Evolutionary conservation across 148 eudicot species (phyloP), one percentile per base, ranked within the genome.

Genomic region (Chenopodium suecicum): DNA sequence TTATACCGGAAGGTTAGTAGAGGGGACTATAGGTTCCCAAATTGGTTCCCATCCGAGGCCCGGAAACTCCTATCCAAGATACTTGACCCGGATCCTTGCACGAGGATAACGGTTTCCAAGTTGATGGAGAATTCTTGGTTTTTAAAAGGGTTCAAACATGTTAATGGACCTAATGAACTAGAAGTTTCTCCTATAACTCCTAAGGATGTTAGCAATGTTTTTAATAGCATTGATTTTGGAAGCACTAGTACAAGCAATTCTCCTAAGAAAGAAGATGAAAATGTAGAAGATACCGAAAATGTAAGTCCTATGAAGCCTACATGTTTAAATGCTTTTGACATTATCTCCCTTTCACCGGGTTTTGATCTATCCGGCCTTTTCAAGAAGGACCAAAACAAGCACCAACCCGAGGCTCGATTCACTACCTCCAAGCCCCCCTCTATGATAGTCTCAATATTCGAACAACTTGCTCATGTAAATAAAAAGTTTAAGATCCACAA

Each of bases 101-200:
- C 92, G 7, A 85, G 98, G 73, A 87, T 92, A 13, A 84, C 92
- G 0, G 46, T 89, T 2, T 74, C 83, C 0, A 88, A 89, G 52
- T 69, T 94, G 41, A 91, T 91, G 94, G 88, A 83, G 7, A 90
- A 90, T 71, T 52, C 91, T 0, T 92, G 98, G 98, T 89, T 92
- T 80, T 71, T 71, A 71, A 91, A 90, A 63, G 95, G 91, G 13
- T 86, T 89, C 52, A 89, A 85, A 69, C 85, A 52, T 6, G 72
- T 65, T 41, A 34, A 79, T 62, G 48, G 4, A 47, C 60, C 71
- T 44, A 7, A 47, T 9, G 76, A 27, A 52, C 12, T 48, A 14
- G 78, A 84, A 44, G 48, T 9, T 62, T 52, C 83, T 6, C 82
- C 87, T 10, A 46, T n/a, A 29, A 82, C 92, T 14, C 93, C 94